These are phyloP conservation scores for Platanthera guangdongensis DNA, from an alignment of 106 monocot species.

Conservation along the genomic window DNA sequence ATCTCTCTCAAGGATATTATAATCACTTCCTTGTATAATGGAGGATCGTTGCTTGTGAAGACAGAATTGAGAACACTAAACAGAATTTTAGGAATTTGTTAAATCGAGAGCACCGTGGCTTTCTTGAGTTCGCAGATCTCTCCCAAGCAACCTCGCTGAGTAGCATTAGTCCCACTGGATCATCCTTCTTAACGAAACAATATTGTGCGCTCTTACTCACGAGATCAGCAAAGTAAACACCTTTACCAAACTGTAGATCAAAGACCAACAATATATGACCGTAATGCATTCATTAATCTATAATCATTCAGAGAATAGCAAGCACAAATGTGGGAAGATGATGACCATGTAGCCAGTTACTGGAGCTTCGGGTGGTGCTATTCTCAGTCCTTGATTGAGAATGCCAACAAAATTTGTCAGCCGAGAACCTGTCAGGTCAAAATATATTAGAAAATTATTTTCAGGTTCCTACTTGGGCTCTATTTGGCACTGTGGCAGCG, in stretches of 20 bases:
- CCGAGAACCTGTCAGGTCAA: slow-evolving; percentile 55
- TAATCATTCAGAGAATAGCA: not conserved
- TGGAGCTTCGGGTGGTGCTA: slow-evolving; percentile 97
- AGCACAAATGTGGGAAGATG: slow-evolving; percentile 20
- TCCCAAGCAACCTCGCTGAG: slow-evolving; percentile 98
- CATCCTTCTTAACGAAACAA: slow-evolving; percentile 78
- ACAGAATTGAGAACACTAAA: not conserved
- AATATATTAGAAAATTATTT: not conserved
- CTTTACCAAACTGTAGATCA: slow-evolving; percentile 82
- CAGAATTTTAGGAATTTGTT: not conserved
- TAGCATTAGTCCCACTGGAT: slow-evolving; percentile 87
- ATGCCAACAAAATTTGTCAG: slow-evolving; percentile 98
- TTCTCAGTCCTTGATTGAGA: slow-evolving; percentile 90
- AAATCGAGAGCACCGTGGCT: slow-evolving; percentile 51
- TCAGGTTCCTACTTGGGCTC: too few species aligned
- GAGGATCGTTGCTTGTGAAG: not conserved
- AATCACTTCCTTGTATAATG: not conserved
- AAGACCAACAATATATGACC: not conserved
- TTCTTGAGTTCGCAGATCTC: slow-evolving; percentile 85
- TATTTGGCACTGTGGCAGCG: too few species aligned
- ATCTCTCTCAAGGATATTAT: not conserved
- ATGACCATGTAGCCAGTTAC: slow-evolving; percentile 93
- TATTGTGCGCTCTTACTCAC: slow-evolving; percentile 99
- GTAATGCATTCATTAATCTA: not conserved
- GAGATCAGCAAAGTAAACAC: slow-evolving; percentile 91